phyloP scores from a whole-genome alignment of 139 green algal genomes.

The Ettlia oleoabundans region DNA sequence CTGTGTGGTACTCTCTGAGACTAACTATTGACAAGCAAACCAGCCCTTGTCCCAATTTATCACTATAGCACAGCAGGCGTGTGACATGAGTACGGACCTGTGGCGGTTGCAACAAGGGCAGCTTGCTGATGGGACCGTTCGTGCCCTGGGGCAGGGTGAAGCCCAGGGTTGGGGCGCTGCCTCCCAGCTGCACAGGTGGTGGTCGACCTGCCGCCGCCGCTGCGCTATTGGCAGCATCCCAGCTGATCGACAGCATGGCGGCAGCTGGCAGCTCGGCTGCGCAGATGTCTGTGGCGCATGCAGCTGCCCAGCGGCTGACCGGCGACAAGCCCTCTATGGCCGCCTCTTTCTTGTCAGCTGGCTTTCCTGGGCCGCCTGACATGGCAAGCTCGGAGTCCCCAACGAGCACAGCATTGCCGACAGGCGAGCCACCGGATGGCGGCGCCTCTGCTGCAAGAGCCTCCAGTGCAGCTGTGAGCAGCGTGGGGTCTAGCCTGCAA shows the following conservation, averaged over 20 bases:
- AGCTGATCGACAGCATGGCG: conserved; percentile 6
- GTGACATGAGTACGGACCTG: too few species aligned
- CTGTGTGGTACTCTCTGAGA: too few species aligned
- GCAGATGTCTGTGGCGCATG: neutral
- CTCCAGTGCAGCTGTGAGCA: conserved; percentile 6
- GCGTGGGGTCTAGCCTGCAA: conserved; percentile 7
- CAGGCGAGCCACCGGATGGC: neutral
- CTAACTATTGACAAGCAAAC: too few species aligned
- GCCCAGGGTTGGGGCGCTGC: conserved; percentile 4
- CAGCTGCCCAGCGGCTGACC: neutral
- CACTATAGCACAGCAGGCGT: too few species aligned
- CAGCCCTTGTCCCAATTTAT: too few species aligned
- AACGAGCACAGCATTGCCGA: neutral
- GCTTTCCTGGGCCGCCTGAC: neutral
- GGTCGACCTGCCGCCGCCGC: neutral
- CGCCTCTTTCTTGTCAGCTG: neutral
- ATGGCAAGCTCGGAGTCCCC: conserved; percentile 16
- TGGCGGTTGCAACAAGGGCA: too few species aligned
- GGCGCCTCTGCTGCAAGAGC: neutral
- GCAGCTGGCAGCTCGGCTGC: neutral
- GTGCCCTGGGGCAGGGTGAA: neutral
- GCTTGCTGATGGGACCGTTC: neutral
- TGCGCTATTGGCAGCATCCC: neutral
- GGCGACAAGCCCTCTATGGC: neutral
- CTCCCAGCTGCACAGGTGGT: conserved; percentile 3